Percentiles rank a stretch among this genome's conserved stretches.
phyloP scores from a whole-genome alignment of 2,329 filamentous ascomycete species.

The Alternaria sp. region DNA sequence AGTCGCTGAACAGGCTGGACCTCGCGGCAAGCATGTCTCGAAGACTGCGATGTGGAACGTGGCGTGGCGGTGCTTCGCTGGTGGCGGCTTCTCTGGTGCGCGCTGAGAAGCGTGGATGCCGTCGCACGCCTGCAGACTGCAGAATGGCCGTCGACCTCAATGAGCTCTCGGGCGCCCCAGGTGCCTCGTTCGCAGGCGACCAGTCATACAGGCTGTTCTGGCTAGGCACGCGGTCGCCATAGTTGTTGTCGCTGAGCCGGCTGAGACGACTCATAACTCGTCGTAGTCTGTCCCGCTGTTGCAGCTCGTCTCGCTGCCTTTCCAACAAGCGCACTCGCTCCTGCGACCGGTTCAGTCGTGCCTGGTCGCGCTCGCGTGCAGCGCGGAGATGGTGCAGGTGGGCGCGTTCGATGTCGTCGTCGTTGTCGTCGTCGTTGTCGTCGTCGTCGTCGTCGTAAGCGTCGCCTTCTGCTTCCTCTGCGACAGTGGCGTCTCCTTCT shows the following conservation, averaged over 20 bases:
- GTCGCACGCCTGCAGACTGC: constrained; percentile 47
- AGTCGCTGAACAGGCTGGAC: constrained; percentile 25
- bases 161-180: constrained; percentile 44
- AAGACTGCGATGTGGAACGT: constrained; percentile 31
- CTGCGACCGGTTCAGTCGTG: constrained; percentile 30
- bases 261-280: constrained; percentile 57
- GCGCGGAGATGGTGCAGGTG: constrained; percentile 53
- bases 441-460: constrained; percentile 27
- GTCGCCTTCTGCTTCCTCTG: background rate
- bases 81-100: constrained; percentile 44
- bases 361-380: constrained; percentile 45
- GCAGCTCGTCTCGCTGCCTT: constrained; percentile 50
- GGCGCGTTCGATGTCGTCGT: constrained; percentile 43
- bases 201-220: constrained; percentile 67
- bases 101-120: constrained; percentile 52
- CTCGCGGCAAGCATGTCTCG: constrained; percentile 39
- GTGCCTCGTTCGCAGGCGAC: constrained; percentile 59
- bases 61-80: constrained; percentile 47
- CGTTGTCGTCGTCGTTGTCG: constrained; percentile 47
- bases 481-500: background rate
- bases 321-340: constrained; percentile 44
- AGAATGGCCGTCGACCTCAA: constrained; percentile 54
- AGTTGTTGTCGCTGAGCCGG: constrained; percentile 55
- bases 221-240: constrained; percentile 63
- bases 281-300: constrained; percentile 54